Evolutionary conservation across 768 basidiomycete species (phyloP).

Genomic region (Lentinula aciculospora): DNA sequence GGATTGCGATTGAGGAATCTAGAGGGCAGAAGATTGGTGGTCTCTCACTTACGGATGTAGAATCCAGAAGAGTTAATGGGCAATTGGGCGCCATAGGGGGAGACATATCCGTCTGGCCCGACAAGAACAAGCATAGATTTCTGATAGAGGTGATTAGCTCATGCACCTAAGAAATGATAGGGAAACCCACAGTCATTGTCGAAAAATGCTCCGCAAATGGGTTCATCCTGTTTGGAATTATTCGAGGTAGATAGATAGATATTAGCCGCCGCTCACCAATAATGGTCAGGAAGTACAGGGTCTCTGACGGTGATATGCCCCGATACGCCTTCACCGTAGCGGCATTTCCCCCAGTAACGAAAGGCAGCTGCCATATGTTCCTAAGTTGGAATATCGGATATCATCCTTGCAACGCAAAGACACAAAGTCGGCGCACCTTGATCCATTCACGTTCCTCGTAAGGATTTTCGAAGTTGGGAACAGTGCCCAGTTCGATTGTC

Average conservation of each 20-base stretch:
- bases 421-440: conserved; percentile 12
- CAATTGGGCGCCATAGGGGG: conserved; percentile 21
- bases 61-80: conserved; percentile 23
- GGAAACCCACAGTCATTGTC: conserved; percentile 16
- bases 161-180: neutral
- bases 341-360: conserved; percentile 16
- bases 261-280: conserved; percentile 13
- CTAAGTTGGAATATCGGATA: neutral
- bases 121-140: conserved; percentile 24
- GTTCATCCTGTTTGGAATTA: conserved; percentile 18
- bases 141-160: conserved; percentile 5
- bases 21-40: conserved; percentile 8
- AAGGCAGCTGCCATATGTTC: conserved; percentile 21
- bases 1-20: neutral
- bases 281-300: conserved; percentile 20
- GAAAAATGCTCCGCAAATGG: conserved; percentile 22
- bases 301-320: conserved; percentile 20
- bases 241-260: neutral
- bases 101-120: conserved; percentile 18
- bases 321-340: conserved; percentile 19
- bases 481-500: conserved; percentile 14
- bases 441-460: conserved; percentile 23
- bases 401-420: neutral
- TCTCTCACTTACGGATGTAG: conserved; percentile 15
- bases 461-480: conserved; percentile 19